A percentile compares a stretch with the other conserved stretches of the same genome.
Conservation (phyloP, 2,329 filamentous ascomycete species). For the Fusarium protoensiforme region DNA sequence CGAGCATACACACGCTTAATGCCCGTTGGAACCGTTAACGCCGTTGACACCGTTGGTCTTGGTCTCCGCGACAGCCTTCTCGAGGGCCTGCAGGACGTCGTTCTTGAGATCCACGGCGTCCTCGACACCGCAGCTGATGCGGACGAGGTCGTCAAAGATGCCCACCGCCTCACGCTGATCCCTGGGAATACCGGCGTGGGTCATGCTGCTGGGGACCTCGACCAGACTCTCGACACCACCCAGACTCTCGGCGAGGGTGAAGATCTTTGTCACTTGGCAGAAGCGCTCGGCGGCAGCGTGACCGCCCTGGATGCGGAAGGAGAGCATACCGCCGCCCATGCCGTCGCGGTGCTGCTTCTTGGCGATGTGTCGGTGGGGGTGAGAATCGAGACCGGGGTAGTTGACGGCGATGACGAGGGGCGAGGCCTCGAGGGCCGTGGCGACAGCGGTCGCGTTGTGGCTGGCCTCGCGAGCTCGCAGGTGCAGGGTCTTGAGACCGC, state of each 20-base stretch:
- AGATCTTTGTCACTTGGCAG: conserved; percentile 89
- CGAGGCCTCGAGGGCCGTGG: conserved; percentile 80
- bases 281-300: conserved; percentile 88
- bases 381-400: conserved; percentile 91
- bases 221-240: conserved; percentile 93
- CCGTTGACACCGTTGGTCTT: conserved; percentile 48
- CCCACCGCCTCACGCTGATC: conserved; percentile 92
- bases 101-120: conserved; percentile 84
- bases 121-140: conserved; percentile 94
- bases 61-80: conserved; percentile 69
- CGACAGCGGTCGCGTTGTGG: conserved; percentile 82
- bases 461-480: conserved; percentile 88
- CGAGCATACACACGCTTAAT: conserved; percentile 20
- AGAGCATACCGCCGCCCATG: conserved; percentile 97
- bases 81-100: conserved; percentile 86
- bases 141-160: conserved; percentile 93
- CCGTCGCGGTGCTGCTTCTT: conserved; percentile 92
- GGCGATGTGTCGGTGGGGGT: conserved; percentile 87
- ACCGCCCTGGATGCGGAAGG: conserved; percentile 92
- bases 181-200: conserved; percentile 92
- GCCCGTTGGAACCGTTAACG: conserved; percentile 41
- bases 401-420: conserved; percentile 90
- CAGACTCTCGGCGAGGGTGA: conserved; percentile 91
- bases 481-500: conserved; percentile 96
- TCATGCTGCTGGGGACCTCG: conserved; percentile 96